These are phyloP conservation scores for Tylopilus sp. DNA, from an alignment of 768 basidiomycete genomes.

Conservation along the genomic window DNA sequence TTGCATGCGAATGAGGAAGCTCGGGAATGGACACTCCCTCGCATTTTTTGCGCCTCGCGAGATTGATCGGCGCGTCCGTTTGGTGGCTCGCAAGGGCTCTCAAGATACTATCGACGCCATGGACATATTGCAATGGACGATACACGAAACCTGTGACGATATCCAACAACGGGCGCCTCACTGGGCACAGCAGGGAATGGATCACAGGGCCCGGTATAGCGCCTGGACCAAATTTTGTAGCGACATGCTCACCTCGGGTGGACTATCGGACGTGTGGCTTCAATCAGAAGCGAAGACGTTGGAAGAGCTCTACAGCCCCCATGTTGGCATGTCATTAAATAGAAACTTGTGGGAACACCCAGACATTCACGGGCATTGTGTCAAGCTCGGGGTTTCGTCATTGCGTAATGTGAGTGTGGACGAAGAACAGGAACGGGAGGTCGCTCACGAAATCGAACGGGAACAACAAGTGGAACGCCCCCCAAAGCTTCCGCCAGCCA, in stretches of 20 bases:
- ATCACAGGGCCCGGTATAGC: conserved; percentile 15
- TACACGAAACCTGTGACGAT: too few relatives aligned
- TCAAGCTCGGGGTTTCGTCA: conserved; percentile 13
- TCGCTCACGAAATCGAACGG: conserved; percentile 41
- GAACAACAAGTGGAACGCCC: conserved; percentile 40
- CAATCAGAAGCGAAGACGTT: conserved; percentile 38
- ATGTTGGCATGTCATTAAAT: neutral
- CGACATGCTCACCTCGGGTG: neutral
- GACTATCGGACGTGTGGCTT: conserved; percentile 31
- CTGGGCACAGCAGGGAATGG: too few relatives aligned
- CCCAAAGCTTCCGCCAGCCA: conserved; percentile 17
- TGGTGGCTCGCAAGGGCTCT: conserved; percentile 9
- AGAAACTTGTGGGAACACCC: neutral
- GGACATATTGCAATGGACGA: conserved; percentile 44
- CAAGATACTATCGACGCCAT: conserved; percentile 9
- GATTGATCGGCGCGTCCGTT: conserved; percentile 36
- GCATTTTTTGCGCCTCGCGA: conserved; percentile 44
- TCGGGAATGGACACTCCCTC: conserved; percentile 43
- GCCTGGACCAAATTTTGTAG: conserved; percentile 17
- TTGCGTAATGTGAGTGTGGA: conserved; percentile 27
- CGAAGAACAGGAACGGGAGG: conserved; percentile 49
- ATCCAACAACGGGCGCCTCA: too few relatives aligned
- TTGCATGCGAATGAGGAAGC: conserved; percentile 51
- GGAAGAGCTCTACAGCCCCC: conserved; percentile 32
- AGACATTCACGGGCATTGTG: conserved; percentile 15